Percentiles rank a stretch among this genome's conserved stretches.
Conservation (phyloP, 805 yeast genomes). For the Wickerhamiella bombiphila region DNA sequence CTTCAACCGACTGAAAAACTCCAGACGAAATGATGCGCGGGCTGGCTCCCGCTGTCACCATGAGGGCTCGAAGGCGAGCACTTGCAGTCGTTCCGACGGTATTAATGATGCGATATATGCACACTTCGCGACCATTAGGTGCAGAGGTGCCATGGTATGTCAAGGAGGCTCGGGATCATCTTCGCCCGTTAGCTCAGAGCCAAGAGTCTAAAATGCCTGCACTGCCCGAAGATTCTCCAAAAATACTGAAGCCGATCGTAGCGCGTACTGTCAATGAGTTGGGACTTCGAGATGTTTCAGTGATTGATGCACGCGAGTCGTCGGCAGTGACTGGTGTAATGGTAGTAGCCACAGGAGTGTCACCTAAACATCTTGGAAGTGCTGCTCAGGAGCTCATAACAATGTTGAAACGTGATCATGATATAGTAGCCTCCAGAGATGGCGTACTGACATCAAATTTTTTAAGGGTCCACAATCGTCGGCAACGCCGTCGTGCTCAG, state of each 20-base stretch:
- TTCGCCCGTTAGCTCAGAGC: constrained; percentile 9
- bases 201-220: constrained; percentile 31
- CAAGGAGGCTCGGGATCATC: constrained; percentile 20
- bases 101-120: neutral
- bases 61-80: too few species aligned
- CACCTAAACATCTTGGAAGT: constrained; percentile 58
- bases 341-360: constrained; percentile 62
- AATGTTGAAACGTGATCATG: constrained; percentile 39
- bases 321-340: constrained; percentile 27
- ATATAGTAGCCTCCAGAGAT: constrained; percentile 41
- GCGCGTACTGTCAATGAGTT: constrained; percentile 39
- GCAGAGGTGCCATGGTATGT: constrained; percentile 46
- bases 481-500: constrained; percentile 38
- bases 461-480: constrained; percentile 35
- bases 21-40: too few species aligned
- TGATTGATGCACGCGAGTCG: constrained; percentile 35
- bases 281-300: constrained; percentile 46
- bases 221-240: constrained; percentile 48
- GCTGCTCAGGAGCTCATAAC: constrained; percentile 48
- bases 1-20: too few species aligned
- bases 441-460: constrained; percentile 53
- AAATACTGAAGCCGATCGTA: constrained; percentile 31
- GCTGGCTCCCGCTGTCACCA: too few species aligned
- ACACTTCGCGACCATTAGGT: neutral
- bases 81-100: too few species aligned